Evolutionary conservation across 306 rosid species (phyloP).

Genomic region (Crotalaria pallida): DNA sequence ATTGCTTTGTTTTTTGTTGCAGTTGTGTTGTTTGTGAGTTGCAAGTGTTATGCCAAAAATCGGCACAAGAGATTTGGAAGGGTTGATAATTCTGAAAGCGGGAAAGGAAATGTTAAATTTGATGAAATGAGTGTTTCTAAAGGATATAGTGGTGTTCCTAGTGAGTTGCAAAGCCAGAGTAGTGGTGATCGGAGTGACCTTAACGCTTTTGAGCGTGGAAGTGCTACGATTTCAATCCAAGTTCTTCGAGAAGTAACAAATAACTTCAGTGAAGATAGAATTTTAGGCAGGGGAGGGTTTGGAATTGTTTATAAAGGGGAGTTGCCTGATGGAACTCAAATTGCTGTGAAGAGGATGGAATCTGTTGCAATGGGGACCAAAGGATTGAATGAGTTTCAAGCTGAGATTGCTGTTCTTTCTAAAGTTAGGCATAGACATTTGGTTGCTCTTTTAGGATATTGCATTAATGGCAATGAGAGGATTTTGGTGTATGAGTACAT

Average conservation of each 20-base stretch:
- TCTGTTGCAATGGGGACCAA: conserved; percentile 60
- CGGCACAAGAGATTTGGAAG: conserved; percentile 51
- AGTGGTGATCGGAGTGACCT: conserved; percentile 54
- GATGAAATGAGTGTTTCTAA: conserved; percentile 43
- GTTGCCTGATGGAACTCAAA: conserved; percentile 73
- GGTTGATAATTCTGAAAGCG: conserved; percentile 52
- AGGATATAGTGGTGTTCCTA: conserved; percentile 58
- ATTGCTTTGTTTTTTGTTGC: conserved; percentile 46
- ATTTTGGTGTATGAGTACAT: conserved; percentile 80
- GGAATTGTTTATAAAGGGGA: conserved; percentile 91
- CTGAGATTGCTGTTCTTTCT: conserved; percentile 81
- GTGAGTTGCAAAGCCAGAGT: conserved; percentile 71
- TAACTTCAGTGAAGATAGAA: conserved; percentile 68
- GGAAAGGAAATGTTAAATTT: conserved; percentile 45
- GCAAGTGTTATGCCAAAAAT: conserved; percentile 48
- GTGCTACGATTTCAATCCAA: conserved; percentile 55
- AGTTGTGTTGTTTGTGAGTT: conserved; percentile 51
- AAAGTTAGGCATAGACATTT: conserved; percentile 88
- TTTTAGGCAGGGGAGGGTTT: conserved; percentile 87
- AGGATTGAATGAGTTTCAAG: conserved; percentile 81
- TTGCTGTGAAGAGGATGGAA: conserved; percentile 91
- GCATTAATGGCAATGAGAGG: conserved; percentile 84
- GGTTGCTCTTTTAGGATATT: conserved; percentile 79
- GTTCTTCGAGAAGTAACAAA: conserved; percentile 65
- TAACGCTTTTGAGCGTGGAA: conserved; percentile 52